A percentile compares a stretch with the other conserved stretches of the same genome.
phyloP scores from a whole-genome alignment of 495 filamentous ascomycete species.

The Aspergillus sclerotioniger region DNA sequence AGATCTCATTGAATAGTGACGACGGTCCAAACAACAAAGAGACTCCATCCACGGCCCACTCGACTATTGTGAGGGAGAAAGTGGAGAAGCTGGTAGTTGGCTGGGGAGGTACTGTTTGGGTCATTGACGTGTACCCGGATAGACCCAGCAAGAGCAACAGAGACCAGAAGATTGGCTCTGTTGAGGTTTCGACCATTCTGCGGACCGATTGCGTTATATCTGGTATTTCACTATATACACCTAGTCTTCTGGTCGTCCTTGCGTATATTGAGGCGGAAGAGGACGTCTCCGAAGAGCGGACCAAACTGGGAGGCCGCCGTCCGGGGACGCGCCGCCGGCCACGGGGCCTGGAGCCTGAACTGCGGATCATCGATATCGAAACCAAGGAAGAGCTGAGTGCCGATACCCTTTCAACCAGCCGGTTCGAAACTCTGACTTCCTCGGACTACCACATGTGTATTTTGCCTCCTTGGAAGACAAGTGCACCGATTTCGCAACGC shows the following conservation, averaged over 20 bases:
- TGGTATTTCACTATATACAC: conserved; percentile 94
- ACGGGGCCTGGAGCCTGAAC: conserved; percentile 78
- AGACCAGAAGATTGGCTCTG: conserved; percentile 70
- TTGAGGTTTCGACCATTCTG: conserved; percentile 89
- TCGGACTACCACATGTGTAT: conserved; percentile 90
- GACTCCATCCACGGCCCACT: conserved; percentile 18
- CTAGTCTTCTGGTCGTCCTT: conserved; percentile 83
- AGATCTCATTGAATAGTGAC: conserved; percentile 64
- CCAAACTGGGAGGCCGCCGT: conserved; percentile 30
- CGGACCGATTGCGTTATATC: conserved; percentile 96
- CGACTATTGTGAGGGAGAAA: conserved; percentile 30
- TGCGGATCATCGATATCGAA: conserved; percentile 83
- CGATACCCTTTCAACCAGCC: conserved; percentile 76
- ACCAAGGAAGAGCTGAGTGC: conserved; percentile 78
- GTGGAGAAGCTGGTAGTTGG: conserved; percentile 85
- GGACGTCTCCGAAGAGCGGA: conserved; percentile 36
- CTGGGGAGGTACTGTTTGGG: conserved; percentile 95
- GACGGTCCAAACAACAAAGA: conserved; percentile 47
- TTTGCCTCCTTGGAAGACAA: conserved; percentile 67
- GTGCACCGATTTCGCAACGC: conserved; percentile 56
- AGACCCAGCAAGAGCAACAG: conserved; percentile 66
- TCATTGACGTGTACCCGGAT: conserved; percentile 87
- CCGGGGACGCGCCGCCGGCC: conserved; percentile 59
- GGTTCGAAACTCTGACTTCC: conserved; percentile 81
- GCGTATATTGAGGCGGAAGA: conserved; percentile 78